phyloP scores from a whole-genome alignment of 2,329 filamentous ascomycete genomes.

The Aphanoascus verrucosus region DNA sequence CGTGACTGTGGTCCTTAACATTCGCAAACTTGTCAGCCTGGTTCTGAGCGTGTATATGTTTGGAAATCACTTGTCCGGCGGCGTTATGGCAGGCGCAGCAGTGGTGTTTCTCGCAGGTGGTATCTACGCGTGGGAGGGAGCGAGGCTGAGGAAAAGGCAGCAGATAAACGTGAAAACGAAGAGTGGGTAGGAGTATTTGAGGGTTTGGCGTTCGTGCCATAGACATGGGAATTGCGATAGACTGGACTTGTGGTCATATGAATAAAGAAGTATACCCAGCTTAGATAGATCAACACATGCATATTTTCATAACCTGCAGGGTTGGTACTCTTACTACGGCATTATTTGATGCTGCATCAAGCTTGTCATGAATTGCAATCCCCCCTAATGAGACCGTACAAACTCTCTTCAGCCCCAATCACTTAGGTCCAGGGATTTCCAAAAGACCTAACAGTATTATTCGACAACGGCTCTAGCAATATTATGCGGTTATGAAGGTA shows the following conservation, averaged over 20 bases:
- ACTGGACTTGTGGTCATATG: background rate
- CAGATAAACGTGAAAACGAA: slow-evolving; percentile 6
- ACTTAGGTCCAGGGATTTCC: too few relatives aligned
- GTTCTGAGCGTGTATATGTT: slow-evolving; percentile 89
- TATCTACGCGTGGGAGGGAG: slow-evolving; percentile 68
- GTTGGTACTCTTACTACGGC: too few relatives aligned
- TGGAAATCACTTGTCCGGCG: slow-evolving; percentile 65
- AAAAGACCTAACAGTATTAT: too few relatives aligned
- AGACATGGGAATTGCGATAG: background rate
- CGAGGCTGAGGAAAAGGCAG: slow-evolving; percentile 24
- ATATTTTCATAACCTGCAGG: too few relatives aligned
- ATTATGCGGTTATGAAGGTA: too few relatives aligned
- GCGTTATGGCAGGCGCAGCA: slow-evolving; percentile 68
- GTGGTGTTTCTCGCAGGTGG: slow-evolving; percentile 88
- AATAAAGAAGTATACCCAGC: too few relatives aligned
- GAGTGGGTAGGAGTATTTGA: background rate
- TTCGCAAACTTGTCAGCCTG: slow-evolving; percentile 85
- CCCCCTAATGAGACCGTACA: too few relatives aligned
- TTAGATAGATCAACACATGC: too few relatives aligned
- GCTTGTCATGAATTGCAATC: too few relatives aligned
- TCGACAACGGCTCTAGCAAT: too few relatives aligned
- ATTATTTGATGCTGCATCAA: too few relatives aligned
- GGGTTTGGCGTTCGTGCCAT: background rate
- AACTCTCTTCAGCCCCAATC: too few relatives aligned
- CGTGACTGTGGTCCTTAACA: slow-evolving; percentile 91